Conservation (phyloP, 108 stramenopile genomes). For the Ochromonas danica region DNA sequence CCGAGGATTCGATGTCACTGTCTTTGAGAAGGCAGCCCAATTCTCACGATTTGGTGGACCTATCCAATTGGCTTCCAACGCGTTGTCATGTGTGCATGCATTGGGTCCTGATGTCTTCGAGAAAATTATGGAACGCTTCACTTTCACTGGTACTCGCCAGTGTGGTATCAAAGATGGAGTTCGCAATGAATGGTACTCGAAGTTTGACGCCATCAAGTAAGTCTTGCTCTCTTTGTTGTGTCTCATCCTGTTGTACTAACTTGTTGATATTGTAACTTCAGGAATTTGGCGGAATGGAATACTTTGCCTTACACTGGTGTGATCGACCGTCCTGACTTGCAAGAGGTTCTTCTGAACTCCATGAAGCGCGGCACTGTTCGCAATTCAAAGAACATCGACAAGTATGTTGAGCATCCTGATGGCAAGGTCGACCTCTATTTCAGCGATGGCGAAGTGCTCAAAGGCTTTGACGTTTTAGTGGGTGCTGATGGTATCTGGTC, state of each 20-base stretch:
- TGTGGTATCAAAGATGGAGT: constrained; percentile 96
- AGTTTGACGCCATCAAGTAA: constrained; percentile 71
- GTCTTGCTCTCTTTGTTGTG: no score
- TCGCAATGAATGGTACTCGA: constrained; percentile 88
- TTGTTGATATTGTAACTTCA: no score
- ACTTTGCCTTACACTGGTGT: constrained; percentile 94
- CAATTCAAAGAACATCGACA: constrained; percentile 40
- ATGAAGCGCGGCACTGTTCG: constrained; percentile 21
- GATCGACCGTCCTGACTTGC: constrained; percentile 91
- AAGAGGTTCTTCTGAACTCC: constrained; percentile 82
- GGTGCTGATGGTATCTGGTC: constrained; percentile 96
- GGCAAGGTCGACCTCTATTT: constrained; percentile 53
- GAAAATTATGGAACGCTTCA: constrained; percentile 89
- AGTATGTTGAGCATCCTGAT: not conserved
- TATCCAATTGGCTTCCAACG: constrained; percentile 94
- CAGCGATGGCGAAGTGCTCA: constrained; percentile 50
- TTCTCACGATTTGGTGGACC: constrained; percentile 94
- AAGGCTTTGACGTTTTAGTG: constrained; percentile 72
- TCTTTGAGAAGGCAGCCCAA: constrained; percentile 87
- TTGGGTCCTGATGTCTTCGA: constrained; percentile 81
- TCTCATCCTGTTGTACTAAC: no score
- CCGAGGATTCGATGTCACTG: constrained; percentile 72
- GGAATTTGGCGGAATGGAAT: constrained; percentile 73
- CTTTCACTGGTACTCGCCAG: constrained; percentile 85
- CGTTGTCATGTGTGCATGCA: constrained; percentile 83